These are phyloP conservation scores for Pythium rhizo-oryzae DNA, from an alignment of 352 stramenopile genomes.

Conservation along the genomic window DNA sequence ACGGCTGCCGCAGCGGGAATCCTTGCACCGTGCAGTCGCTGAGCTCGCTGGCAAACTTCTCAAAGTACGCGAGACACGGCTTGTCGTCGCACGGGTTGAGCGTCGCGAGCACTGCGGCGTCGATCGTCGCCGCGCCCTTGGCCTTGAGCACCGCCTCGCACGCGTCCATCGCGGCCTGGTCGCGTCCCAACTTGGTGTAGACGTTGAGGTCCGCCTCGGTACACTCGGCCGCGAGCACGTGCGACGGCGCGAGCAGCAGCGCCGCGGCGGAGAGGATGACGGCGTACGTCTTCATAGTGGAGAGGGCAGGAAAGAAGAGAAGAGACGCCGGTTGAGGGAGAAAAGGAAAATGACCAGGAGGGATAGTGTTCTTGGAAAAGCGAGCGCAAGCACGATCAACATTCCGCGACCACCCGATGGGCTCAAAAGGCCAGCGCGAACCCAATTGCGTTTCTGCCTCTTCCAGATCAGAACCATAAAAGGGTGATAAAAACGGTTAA, in stretches of 20 bases:
- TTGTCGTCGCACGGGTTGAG: conserved; percentile 9
- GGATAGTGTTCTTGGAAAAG: not conserved
- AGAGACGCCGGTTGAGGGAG: not conserved
- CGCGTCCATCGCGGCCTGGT: not conserved
- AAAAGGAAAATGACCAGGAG: not conserved
- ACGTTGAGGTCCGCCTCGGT: not conserved
- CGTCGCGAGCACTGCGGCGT: not conserved
- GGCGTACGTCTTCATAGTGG: not conserved
- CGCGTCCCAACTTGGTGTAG: not conserved
- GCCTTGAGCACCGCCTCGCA: not conserved
- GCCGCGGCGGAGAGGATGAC: not conserved
- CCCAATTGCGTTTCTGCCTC: not conserved
- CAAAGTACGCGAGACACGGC: conserved; percentile 7
- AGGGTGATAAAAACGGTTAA: too few relatives aligned
- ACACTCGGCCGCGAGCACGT: not conserved
- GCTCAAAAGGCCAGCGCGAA: not conserved
- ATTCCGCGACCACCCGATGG: not conserved
- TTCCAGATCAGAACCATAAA: not conserved
- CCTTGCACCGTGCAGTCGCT: conserved; percentile 5
- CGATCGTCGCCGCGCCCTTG: not conserved
- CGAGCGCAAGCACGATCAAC: too few relatives aligned
- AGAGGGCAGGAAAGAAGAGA: not conserved
- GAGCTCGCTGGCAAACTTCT: conserved; percentile 4
- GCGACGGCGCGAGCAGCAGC: not conserved
- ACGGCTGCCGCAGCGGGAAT: not conserved